These are phyloP conservation scores for Musa troglodytarum DNA, from an alignment of 176 grass and related monocot genomes.

Conservation along the genomic window DNA sequence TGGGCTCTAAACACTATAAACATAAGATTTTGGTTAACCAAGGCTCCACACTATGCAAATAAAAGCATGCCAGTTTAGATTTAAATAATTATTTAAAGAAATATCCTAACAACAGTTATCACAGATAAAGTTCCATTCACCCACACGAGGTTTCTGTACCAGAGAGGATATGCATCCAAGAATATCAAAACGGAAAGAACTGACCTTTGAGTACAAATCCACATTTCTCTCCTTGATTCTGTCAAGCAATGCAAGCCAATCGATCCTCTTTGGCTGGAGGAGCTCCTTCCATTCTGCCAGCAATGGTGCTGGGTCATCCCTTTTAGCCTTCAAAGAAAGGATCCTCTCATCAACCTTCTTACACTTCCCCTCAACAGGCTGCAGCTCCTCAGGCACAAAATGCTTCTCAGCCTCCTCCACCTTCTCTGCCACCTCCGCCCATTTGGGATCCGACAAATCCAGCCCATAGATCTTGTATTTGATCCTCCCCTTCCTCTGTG, in stretches of 20 bases:
- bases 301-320: constrained; percentile 34
- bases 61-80: no score
- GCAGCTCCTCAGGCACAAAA: constrained; percentile 51
- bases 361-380: constrained; percentile 50
- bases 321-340: constrained; percentile 36
- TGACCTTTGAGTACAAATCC: constrained; percentile 73
- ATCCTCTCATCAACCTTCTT: constrained; percentile 63
- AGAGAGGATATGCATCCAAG: background rate
- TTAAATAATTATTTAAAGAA: no score
- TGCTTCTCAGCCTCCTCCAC: constrained; percentile 41
- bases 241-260: constrained; percentile 69
- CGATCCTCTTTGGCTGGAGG: constrained; percentile 45
- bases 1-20: no score
- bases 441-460: constrained; percentile 71
- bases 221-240: constrained; percentile 55
- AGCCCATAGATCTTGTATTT: constrained; percentile 77
- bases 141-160: background rate
- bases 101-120: no score
- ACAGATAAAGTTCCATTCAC: no score
- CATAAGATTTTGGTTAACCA: no score
- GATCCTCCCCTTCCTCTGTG: constrained; percentile 71
- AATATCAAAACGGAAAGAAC: constrained; percentile 12
- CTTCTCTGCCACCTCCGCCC: constrained; percentile 73
- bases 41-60: no score
- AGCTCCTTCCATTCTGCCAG: constrained; percentile 79